Percentiles rank a stretch among this genome's conserved stretches.
Evolutionary conservation across 2,329 filamentous ascomycete species (phyloP).

Genomic region (Botrytis pseudocinerea): DNA sequence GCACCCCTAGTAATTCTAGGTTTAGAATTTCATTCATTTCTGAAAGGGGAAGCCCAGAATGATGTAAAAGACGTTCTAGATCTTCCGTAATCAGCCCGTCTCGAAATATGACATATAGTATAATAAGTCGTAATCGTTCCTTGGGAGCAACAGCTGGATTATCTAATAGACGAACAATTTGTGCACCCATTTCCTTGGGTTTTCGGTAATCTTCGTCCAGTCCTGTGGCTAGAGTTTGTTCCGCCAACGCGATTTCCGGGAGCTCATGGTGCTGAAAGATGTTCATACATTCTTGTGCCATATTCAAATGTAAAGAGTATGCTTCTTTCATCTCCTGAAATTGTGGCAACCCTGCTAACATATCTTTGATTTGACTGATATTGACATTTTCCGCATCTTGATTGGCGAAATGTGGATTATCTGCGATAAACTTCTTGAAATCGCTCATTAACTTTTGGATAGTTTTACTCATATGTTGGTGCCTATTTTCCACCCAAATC

Average conservation of each 20-base stretch:
- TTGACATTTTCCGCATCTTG: constrained; percentile 67
- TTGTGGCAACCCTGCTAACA: constrained; percentile 91
- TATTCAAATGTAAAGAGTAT: constrained; percentile 90
- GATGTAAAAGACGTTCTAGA: constrained; percentile 78
- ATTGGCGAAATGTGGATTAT: constrained; percentile 90
- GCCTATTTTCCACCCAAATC: constrained; percentile 93
- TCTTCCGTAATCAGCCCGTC: constrained; percentile 84
- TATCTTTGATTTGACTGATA: constrained; percentile 91
- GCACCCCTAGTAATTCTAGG: constrained; percentile 78
- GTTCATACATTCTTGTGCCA: constrained; percentile 98
- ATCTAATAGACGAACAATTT: constrained; percentile 84
- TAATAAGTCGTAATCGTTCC: constrained; percentile 81
- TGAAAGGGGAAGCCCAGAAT: constrained; percentile 73
- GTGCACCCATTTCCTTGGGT: constrained; percentile 83
- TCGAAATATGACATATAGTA: constrained; percentile 82
- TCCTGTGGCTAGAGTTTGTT: constrained; percentile 89
- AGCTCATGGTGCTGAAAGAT: constrained; percentile 84
- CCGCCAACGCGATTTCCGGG: constrained; percentile 80
- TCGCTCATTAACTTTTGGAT: constrained; percentile 91
- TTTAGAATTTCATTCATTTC: constrained; percentile 75
- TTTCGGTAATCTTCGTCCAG: constrained; percentile 90
- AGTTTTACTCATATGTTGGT: constrained; percentile 97
- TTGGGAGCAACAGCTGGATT: constrained; percentile 70
- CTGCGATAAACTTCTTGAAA: constrained; percentile 86
- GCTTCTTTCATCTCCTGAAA: constrained; percentile 95